Conservation (phyloP, 768 basidiomycete genomes). For the Pulveroboletus frians region DNA sequence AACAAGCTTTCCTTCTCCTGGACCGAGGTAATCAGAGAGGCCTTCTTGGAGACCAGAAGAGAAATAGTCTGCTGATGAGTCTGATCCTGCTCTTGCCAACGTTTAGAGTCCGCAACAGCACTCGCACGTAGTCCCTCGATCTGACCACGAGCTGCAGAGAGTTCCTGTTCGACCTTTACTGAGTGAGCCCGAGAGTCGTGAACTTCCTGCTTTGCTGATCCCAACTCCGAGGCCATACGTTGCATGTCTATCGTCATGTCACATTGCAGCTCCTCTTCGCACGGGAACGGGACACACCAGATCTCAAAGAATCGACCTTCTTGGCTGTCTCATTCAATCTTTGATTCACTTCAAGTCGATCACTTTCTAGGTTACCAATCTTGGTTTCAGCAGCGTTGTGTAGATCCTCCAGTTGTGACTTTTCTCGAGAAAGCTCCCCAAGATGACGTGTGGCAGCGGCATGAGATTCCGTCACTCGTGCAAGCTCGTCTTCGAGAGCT, state of each 20-base stretch:
- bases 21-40: constrained; percentile 51
- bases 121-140: constrained; percentile 17
- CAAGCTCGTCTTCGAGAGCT: constrained; percentile 21
- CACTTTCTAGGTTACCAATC: constrained; percentile 15
- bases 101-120: constrained; percentile 10
- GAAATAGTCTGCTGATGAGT: constrained; percentile 72
- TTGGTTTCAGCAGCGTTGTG: constrained; percentile 9
- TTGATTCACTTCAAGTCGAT: constrained; percentile 8
- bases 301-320: constrained; percentile 15
- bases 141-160: constrained; percentile 15
- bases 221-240: constrained; percentile 17
- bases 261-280: constrained; percentile 26
- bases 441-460: constrained; percentile 6
- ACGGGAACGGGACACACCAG: constrained; percentile 17
- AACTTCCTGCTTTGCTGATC: constrained; percentile 9
- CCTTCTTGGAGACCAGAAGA: constrained; percentile 71
- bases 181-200: constrained; percentile 10
- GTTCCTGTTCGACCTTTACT: constrained; percentile 17
- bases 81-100: constrained; percentile 34
- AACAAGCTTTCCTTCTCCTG: too few species aligned
- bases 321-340: constrained; percentile 5
- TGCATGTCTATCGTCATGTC: constrained; percentile 16
- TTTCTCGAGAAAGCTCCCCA: constrained; percentile 22
- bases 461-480: constrained; percentile 12
- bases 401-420: constrained; percentile 18